Conservation (phyloP, 768 basidiomycete genomes). For the Cubamyces sp. region DNA sequence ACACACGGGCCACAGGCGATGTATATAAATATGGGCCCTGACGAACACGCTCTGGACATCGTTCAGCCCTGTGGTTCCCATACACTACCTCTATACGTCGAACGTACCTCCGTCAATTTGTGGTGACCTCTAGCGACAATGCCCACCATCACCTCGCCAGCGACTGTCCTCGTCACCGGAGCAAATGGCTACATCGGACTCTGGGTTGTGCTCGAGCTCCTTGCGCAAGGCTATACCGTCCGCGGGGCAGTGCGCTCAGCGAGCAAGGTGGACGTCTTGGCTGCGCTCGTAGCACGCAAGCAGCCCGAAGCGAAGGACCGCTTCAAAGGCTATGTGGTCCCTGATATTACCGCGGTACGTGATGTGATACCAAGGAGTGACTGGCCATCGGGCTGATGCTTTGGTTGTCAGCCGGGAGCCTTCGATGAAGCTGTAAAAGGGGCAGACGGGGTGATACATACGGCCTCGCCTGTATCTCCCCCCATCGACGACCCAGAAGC, state of each 20-base stretch:
- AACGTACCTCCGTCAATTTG: too few species aligned
- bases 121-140: conserved; percentile 22
- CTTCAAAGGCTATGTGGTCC: conserved; percentile 1
- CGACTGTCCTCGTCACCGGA: conserved; percentile 53
- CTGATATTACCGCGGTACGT: not conserved
- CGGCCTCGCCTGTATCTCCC: conserved; percentile 61
- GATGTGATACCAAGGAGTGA: too few species aligned
- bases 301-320: not conserved
- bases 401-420: conserved; percentile 50
- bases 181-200: conserved; percentile 60
- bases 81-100: too few species aligned
- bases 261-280: conserved; percentile 59
- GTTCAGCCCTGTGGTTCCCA: too few species aligned
- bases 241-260: conserved; percentile 64
- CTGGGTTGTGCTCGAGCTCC: conserved; percentile 56
- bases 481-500: conserved; percentile 51
- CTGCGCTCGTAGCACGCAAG: conserved; percentile 44
- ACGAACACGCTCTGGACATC: too few species aligned
- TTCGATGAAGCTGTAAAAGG: conserved; percentile 81
- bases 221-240: conserved; percentile 61
- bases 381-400: too few species aligned
- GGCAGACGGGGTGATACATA: conserved; percentile 71
- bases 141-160: conserved; percentile 36
- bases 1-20: too few species aligned
- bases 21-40: too few species aligned